These are phyloP conservation scores for Irpex sp. DNA, from an alignment of 1,284 basidiomycete genomes.

Conservation along the genomic window DNA sequence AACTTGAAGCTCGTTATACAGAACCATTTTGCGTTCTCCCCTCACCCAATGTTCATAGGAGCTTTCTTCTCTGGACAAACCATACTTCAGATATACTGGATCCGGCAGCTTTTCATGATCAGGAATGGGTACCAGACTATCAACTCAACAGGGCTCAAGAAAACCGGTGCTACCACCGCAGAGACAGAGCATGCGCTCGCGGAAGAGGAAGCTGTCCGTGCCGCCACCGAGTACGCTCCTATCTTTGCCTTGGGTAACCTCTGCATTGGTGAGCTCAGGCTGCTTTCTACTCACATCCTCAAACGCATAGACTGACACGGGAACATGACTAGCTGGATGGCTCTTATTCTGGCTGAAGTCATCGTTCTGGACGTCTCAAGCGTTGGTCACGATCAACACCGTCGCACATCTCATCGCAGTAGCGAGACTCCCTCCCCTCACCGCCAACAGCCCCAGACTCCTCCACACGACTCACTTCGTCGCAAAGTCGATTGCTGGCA, in stretches of 20 bases:
- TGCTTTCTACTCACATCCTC: background rate
- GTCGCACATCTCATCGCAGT: conserved; percentile 30
- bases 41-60: conserved; percentile 32
- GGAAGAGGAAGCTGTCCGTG: conserved; percentile 18
- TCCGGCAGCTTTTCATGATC: conserved; percentile 23
- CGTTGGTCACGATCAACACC: conserved; percentile 30
- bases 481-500: conserved; percentile 31
- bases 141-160: too few species aligned
- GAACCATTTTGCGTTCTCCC: conserved; percentile 35
- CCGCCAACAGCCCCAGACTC: conserved; percentile 17
- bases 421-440: conserved; percentile 22
- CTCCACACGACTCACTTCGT: conserved; percentile 28
- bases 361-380: conserved; percentile 26
- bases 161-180: background rate
- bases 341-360: conserved; percentile 32
- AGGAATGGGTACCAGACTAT: background rate
- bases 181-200: conserved; percentile 3
- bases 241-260: conserved; percentile 32
- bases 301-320: too few species aligned
- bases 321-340: conserved; percentile 26
- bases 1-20: conserved; percentile 7
- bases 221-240: conserved; percentile 27
- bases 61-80: conserved; percentile 32
- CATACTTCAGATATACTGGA: conserved; percentile 28
- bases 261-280: conserved; percentile 32